Evolutionary conservation across 2,329 filamentous ascomycete genomes (phyloP), one percentile per base, ranked within the genome.

Genomic region (Calonectria leucothoes): DNA sequence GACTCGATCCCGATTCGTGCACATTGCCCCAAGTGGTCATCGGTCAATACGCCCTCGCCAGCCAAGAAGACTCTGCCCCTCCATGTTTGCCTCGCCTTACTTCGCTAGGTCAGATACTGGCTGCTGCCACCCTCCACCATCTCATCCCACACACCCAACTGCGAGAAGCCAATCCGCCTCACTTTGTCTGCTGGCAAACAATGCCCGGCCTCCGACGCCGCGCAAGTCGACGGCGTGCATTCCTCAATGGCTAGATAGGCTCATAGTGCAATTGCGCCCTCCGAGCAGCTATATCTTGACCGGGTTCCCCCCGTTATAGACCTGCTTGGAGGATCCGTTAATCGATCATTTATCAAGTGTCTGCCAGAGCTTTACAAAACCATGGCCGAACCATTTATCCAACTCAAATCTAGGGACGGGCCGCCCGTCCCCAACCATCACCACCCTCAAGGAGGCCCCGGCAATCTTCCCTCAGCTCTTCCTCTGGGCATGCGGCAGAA

Each of bases 401-500:
- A 66, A 37, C 14, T 66, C 23, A 31, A 37, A 42, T 23, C 23
- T 20, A 14, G 55, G 29, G 33, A 59, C 49, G 69, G 69, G 33
- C 67, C 67, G n/a, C 20, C 57, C 29, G 23, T 27, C n/a, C 25
- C 51, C 37, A 61, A 45, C 52, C 48, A 63, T 39, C 42, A 14
- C 14, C 23, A 45, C 25, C 29, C 55, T 52, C 52, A 39, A 33
- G 33, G 39, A 57, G 39, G 49, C 37, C 45, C 57, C 55, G 55
- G 42, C 55, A 42, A 25, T 25, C n/a, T 49, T 63, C 73, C 25
- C 27, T 48, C 33, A 49, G 70, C 23, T 63, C 42, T 31, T 45
- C 68, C 59, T 48, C 73, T 42, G 35, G 66, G 31, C 29, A 63
- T 74, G 17, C 75, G 67, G 48, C 33, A 39, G n/a, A 65, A 45